Base-by-base conservation (phyloP, 495 filamentous ascomycete genomes). In the Eremomyces bilateralis region DNA sequence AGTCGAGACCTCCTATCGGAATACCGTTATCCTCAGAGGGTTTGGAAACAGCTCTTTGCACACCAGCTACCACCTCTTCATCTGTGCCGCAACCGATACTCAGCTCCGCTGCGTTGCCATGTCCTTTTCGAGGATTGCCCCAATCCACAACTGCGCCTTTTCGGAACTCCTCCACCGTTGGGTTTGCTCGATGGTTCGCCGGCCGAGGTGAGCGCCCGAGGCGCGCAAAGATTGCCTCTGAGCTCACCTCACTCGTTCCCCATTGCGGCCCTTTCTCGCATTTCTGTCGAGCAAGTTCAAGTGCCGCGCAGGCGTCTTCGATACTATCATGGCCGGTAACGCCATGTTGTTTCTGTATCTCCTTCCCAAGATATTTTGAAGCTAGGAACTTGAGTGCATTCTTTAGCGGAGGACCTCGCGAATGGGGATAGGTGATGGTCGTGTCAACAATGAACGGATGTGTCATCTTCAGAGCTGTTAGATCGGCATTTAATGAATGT, bases 371-470 rank as follows among this genome's bases (percentile, higher is more conserved):
- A 41, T 83, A 79, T 43, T 75, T 78, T 33, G 81, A 70, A 0
- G 76, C 63, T 1, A 97, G 69, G 55, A 65, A 90, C 50, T 85
- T 93, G 5, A 97, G 61, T 4, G 78, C 76, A 22, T 65, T 69
- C 39, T 74, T 75, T 17, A 78, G 56, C 2, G 78, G 77, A 5
- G 74, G 69, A 1, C 78, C 78, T 21, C 73, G 71, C 0, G 74
- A 64, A 41, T 91, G 83, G 0, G 82, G 82, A 51, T 76, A 97
- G 34, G 93, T 62, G 35, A 91, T 57, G 4, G 76, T 64, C 1
- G 85, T 93, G 54, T 97, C 88, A 45, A 95, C 65, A 44, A 94
- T 77, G 53, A 80, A 84, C 0, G 88, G 88, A 46, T 97, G 88
- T 1, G 80, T 77, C 20, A 93, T 56, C 48, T 71, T 76, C 15